Conservation (phyloP, 345 rosid species). For the Excoecaria agallocha region DNA sequence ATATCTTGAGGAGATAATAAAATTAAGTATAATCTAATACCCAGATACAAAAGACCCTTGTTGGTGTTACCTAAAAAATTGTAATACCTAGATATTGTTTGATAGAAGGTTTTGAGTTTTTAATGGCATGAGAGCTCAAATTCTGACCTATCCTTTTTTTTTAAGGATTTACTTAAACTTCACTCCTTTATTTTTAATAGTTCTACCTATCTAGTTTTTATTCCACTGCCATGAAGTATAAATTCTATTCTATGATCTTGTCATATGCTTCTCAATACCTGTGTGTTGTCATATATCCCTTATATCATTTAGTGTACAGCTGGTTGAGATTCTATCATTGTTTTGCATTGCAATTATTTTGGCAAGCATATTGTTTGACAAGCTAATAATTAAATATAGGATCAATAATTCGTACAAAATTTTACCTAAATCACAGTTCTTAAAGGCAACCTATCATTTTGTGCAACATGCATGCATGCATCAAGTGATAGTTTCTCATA, state of each 20-base stretch:
- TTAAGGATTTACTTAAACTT: neutral
- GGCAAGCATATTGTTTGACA: neutral
- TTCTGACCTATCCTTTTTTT: neutral
- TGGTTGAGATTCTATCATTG: neutral
- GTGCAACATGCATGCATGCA: too few relatives aligned
- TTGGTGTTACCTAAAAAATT: too few relatives aligned
- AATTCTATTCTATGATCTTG: neutral
- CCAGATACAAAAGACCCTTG: neutral
- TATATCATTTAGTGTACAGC: neutral
- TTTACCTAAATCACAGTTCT: too few relatives aligned
- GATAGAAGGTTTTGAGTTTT: too few relatives aligned
- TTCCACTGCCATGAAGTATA: too few relatives aligned
- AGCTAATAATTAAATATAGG: too few relatives aligned
- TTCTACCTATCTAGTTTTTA: too few relatives aligned
- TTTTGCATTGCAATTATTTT: neutral
- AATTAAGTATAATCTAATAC: neutral
- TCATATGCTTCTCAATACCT: neutral
- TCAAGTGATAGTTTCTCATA: constrained; percentile 69
- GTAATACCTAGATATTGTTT: too few relatives aligned
- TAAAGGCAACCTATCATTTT: too few relatives aligned
- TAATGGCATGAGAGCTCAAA: neutral
- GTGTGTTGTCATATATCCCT: too few relatives aligned
- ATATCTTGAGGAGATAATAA: neutral
- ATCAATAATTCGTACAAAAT: too few relatives aligned
- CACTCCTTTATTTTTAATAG: neutral